These are phyloP conservation scores for Rhodomyrtus psidioides DNA, from an alignment of 441 rosid species.

Conservation along the genomic window DNA sequence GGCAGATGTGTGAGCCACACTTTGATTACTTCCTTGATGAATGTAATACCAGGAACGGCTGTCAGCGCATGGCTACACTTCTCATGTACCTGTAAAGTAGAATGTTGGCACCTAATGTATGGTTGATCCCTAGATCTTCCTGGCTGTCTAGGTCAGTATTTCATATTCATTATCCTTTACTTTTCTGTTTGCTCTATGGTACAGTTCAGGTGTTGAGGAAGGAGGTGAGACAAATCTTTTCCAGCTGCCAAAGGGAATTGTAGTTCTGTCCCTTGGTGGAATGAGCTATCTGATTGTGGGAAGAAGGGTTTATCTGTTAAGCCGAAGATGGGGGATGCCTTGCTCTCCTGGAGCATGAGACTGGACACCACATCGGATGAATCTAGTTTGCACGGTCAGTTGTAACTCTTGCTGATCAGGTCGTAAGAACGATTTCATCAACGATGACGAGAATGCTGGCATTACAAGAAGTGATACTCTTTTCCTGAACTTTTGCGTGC, in stretches of 20 bases:
- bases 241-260: conserved; percentile 67
- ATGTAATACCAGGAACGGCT: background rate
- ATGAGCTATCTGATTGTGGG: conserved; percentile 87
- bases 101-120: background rate
- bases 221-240: conserved; percentile 88
- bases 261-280: conserved; percentile 80
- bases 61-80: background rate
- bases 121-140: background rate
- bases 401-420: background rate
- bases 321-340: conserved; percentile 89
- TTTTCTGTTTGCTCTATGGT: conserved; percentile 6
- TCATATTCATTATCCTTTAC: background rate
- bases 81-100: conserved; percentile 4
- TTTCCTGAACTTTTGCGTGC: background rate
- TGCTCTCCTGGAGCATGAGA: conserved; percentile 91
- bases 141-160: background rate
- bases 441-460: background rate
- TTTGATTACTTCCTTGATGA: conserved; percentile 6
- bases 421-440: background rate
- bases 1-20: conserved; percentile 3
- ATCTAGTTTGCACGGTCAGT: conserved; percentile 81
- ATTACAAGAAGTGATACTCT: background rate
- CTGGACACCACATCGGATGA: conserved; percentile 80
- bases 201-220: conserved; percentile 97
- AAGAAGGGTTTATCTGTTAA: conserved; percentile 73